A percentile compares a stretch with the other conserved stretches of the same genome.
These are phyloP conservation scores for Geum urbanum DNA, from an alignment of 306 rosid species.

Conservation along the genomic window DNA sequence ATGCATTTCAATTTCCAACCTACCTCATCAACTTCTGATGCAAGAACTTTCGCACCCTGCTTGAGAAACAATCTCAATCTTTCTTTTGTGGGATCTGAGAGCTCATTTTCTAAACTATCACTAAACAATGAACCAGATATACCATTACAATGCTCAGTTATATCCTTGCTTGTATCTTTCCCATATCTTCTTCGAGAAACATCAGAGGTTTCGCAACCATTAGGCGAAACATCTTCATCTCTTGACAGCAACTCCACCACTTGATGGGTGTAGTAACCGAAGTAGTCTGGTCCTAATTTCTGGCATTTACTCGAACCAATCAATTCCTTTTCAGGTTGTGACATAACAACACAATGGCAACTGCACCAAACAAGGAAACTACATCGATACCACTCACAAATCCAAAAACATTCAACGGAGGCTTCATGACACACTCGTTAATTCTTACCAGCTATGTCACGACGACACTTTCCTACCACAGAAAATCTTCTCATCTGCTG, in stretches of 20 bases:
- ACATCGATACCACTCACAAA: conserved; percentile 1
- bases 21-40: conserved; percentile 88
- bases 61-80: conserved; percentile 62
- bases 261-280: conserved; percentile 58
- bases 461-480: not conserved
- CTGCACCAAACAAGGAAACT: conserved; percentile 31
- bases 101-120: conserved; percentile 38
- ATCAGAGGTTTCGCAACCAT: conserved; percentile 26
- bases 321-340: conserved; percentile 38
- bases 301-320: conserved; percentile 29
- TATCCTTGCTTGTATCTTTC: conserved; percentile 29
- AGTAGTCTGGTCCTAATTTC: conserved; percentile 71
- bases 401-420: not conserved
- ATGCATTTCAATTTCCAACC: conserved; percentile 22
- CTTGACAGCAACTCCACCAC: conserved; percentile 51
- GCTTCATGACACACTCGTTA: not conserved
- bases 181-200: conserved; percentile 23
- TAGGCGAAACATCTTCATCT: conserved; percentile 43
- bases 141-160: conserved; percentile 13
- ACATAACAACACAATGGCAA: conserved; percentile 51
- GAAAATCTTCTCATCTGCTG: conserved; percentile 2
- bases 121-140: conserved; percentile 36
- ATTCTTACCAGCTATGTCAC: conserved; percentile 5
- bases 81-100: conserved; percentile 54
- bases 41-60: conserved; percentile 59